Base-by-base conservation (phyloP, 2,329 filamentous ascomycete species). In the Beauveria asiatica region DNA sequence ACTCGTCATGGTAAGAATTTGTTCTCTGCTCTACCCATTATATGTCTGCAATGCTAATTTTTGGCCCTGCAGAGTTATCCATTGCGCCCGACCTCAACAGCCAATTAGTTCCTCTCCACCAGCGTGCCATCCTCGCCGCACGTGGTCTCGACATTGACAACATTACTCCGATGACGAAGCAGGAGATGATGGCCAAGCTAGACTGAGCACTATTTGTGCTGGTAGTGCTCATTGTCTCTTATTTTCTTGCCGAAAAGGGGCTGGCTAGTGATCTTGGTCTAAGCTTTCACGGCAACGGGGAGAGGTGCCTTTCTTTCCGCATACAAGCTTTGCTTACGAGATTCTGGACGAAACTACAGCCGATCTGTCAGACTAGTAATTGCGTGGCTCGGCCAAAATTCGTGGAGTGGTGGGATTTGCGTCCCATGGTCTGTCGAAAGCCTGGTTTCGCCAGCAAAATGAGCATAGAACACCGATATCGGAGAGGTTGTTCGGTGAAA, bases 181-280 rank as follows among this genome's bases (percentile, higher is more conserved):
- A 94, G 70, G 91, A 97, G 74, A 97, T 99, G 94, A 90, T 96
- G 79, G 94, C 94, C 62, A 91, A 92, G 75, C 82, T 99, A 76
- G 94, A 99, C 78, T 99, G 88, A 92, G 76, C n/a, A 42, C 27
- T 9, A 8, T 25, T 9, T 45, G 45, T 27, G 42, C 41, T 52
- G 52, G 37, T 56, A 37, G 21, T 45, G 45, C 44, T 52, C 45
- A 33, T 56, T 45, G 56, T 42, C 59, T 52, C 46, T 48, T 61
- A n/a, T 50, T 51, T 50, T 50, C 27, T 61, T 55, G 44, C 37
- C 46, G 39, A 56, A 51, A 52, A 27, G 33, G 23, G 46, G 6
- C 23, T 51, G 52, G 17, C 53, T 19, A 46, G 27, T 39, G n/a
- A 39, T 42, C 19, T 25, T 51, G 53, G 16, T 49, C 27, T 25